Conservation (phyloP, 768 basidiomycete genomes). For the Termitomyces sp. region DNA sequence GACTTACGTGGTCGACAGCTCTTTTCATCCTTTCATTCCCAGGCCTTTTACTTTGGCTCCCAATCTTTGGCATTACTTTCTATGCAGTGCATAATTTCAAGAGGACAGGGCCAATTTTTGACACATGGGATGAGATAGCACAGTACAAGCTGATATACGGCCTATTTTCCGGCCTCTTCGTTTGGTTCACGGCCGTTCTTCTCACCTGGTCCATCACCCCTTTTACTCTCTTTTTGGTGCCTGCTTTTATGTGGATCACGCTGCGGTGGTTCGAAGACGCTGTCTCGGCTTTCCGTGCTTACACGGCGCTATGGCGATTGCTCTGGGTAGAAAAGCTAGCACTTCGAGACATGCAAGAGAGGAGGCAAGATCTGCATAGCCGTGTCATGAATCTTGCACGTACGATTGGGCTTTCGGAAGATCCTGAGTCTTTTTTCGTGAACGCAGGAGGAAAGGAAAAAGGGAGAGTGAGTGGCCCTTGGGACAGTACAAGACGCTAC, state of each 20-base stretch:
- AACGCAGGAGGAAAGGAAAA: slow-evolving; percentile 61
- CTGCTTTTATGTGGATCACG: slow-evolving; percentile 83
- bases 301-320: slow-evolving; percentile 55
- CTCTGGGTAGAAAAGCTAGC: slow-evolving; percentile 56
- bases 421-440: slow-evolving; percentile 66
- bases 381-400: slow-evolving; percentile 63
- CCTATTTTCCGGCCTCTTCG: slow-evolving; percentile 63
- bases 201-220: slow-evolving; percentile 59
- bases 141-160: slow-evolving; percentile 88
- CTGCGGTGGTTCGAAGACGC: slow-evolving; percentile 87
- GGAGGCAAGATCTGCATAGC: slow-evolving; percentile 53
- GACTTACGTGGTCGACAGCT: slow-evolving; percentile 57
- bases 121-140: slow-evolving; percentile 88
- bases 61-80: slow-evolving; percentile 68
- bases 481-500: slow-evolving; percentile 71
- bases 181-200: slow-evolving; percentile 52
- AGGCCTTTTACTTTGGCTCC: slow-evolving; percentile 78
- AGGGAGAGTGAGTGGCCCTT: slow-evolving; percentile 58
- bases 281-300: slow-evolving; percentile 73
- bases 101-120: slow-evolving; percentile 76
- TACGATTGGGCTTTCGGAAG: slow-evolving; percentile 54
- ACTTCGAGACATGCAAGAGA: slow-evolving; percentile 47
- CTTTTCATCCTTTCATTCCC: slow-evolving; percentile 66
- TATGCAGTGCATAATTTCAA: slow-evolving; percentile 72
- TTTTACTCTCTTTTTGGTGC: slow-evolving; percentile 57